Conservation (phyloP, 371 early-diverging fungal species). For the Syncephalastrum sp. region DNA sequence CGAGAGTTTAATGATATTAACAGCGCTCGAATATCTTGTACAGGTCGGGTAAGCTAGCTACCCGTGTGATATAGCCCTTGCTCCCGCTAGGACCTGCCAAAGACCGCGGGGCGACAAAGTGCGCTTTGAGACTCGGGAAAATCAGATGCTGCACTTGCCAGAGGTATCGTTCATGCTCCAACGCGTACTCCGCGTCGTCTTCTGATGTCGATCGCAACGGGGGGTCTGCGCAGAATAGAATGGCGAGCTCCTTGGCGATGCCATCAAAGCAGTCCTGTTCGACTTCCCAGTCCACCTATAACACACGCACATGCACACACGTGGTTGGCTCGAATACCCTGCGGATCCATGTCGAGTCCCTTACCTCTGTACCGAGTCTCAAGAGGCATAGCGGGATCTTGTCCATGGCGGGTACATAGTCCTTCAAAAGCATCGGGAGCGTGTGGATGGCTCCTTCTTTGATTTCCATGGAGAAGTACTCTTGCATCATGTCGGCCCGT, state of each 20-base stretch:
- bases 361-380: conserved; percentile 74
- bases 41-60: conserved; percentile 85
- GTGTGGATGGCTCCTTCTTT: conserved; percentile 61
- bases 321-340: too few relatives aligned
- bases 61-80: conserved; percentile 49
- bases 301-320: not conserved
- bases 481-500: conserved; percentile 78
- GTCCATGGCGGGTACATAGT: conserved; percentile 77
- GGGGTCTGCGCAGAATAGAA: conserved; percentile 79
- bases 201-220: conserved; percentile 27
- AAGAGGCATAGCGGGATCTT: conserved; percentile 84
- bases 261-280: conserved; percentile 81
- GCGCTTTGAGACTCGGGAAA: conserved; percentile 73
- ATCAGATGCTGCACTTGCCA: conserved; percentile 73
- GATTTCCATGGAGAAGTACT: conserved; percentile 81
- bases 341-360: not conserved
- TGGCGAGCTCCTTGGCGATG: conserved; percentile 70
- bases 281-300: conserved; percentile 77
- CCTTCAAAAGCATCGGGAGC: conserved; percentile 77
- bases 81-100: conserved; percentile 47
- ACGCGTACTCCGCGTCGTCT: conserved; percentile 15
- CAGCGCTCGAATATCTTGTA: conserved; percentile 94
- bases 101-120: conserved; percentile 61
- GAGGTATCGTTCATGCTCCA: conserved; percentile 41
- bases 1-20: conserved; percentile 23